Evolutionary conservation across 169 alveolate species (phyloP), one percentile per base, ranked within the genome.

Genomic region (Neospora caninum): DNA sequence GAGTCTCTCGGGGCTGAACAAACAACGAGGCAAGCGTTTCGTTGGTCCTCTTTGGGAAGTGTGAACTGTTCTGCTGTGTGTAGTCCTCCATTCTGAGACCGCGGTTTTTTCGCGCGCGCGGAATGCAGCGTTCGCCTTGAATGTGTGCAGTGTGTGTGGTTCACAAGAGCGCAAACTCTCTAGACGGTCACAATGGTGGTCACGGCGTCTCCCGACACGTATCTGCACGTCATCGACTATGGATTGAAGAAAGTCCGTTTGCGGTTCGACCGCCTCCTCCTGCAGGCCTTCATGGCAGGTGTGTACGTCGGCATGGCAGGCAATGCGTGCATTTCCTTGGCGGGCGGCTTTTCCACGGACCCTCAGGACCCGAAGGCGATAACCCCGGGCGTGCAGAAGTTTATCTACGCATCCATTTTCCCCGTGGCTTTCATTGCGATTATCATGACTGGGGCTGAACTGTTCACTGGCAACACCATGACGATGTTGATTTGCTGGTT

Each of bases 231-330:
- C 54, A 91, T 82, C 0, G 94, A 91, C 41, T 80, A 80, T 58
- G 94, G 94, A 0, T 27, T 91, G 41, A 25, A 80, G 43, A 91
- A 91, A 39, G 80, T 78, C 29, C 86, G 84, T 0, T 80, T 91
- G 83, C 91, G 94, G 9, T 91, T 82, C 70, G 94, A 91, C 91
- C 94, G 91, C 29, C 86, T 91, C 49, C 38, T 91, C 6, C 73
- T 91, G 18, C 94, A 91, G 54, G 91, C 91, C 82, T 91, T 91
- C 88, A 91, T 91, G 94, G 94, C 94, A 38, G 94, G 94, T 13
- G 91, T 91, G 36, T 91, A 54, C 89, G 41, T 91, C 9, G 94
- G 94, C 25, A n/a, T 91, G 69, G 94, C 91, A 0, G 94, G 94
- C 0, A 86, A 91, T 18, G 94, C 86, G 38, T 80, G 91, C 64